Evolutionary conservation across 2,329 filamentous ascomycete species (phyloP).

Genomic region (Monascus ruber): DNA sequence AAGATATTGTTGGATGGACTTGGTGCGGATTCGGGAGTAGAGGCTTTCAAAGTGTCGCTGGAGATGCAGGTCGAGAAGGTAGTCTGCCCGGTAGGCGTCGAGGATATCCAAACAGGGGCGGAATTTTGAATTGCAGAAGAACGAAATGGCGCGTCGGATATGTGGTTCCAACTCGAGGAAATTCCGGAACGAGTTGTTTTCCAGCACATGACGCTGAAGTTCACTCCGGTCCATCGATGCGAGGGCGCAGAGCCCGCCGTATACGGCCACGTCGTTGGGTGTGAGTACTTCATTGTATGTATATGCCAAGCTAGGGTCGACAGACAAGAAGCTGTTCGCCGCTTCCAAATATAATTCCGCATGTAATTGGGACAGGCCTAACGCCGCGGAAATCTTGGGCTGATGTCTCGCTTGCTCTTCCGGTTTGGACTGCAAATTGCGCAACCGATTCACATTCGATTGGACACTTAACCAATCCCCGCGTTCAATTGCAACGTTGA

Average conservation of each 20-base stretch:
- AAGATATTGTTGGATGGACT: constrained; percentile 90
- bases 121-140: constrained; percentile 87
- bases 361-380: constrained; percentile 51
- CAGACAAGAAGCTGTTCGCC: constrained; percentile 57
- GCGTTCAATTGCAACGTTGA: constrained; percentile 63
- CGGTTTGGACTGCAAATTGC: constrained; percentile 41
- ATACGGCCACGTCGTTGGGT: constrained; percentile 81
- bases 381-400: constrained; percentile 54
- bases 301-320: constrained; percentile 46
- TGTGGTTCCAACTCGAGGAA: constrained; percentile 91
- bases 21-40: constrained; percentile 66
- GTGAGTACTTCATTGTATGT: constrained; percentile 62
- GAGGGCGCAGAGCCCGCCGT: constrained; percentile 79
- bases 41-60: constrained; percentile 60
- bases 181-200: constrained; percentile 67
- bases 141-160: constrained; percentile 76
- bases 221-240: constrained; percentile 76
- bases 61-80: constrained; percentile 80
- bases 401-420: constrained; percentile 48
- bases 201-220: constrained; percentile 64
- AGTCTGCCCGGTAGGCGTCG: constrained; percentile 71
- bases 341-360: constrained; percentile 52
- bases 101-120: constrained; percentile 72
- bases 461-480: constrained; percentile 63
- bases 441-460: constrained; percentile 47